Base-by-base conservation (phyloP, 352 stramenopile genomes). In the Phytophthora lateralis region DNA sequence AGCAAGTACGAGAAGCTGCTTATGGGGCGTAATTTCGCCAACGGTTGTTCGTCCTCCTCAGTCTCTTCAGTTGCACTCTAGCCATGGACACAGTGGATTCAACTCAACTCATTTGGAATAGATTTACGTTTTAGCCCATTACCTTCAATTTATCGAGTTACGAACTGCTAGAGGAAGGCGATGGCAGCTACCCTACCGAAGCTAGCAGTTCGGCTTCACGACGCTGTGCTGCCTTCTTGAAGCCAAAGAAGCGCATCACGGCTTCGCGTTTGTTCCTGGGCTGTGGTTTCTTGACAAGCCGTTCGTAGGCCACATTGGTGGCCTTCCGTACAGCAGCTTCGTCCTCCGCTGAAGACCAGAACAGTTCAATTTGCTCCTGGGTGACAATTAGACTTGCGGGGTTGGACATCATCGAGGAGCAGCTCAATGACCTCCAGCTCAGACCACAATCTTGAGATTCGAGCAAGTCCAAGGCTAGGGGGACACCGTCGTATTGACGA, bases 1-100 rank as follows among this genome's bases (percentile, higher is more conserved):
- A 56, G 24, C 17, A 71, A 73, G 32, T 86, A 86, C 32, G 71
- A 83, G 49, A 74, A 76, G 43, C 32, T 82, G 26, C 48, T 85
- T 1, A 58, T 48, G 44, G 32, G 60, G 29, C 69, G 69, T 10
- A 69, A 64, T 11, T 65, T 69, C n/a, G 42, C 43, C 8, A 69
- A 60, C 20, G 43, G 49, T 26, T 63, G 42, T 20, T 69, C 55
- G 20, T 73, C 55, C n/a, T 71, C 64, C 15, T 63, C 55, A 24
- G 60, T 55, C 38, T 68, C 50, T 15, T 77, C 67, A 39, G 58
- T 64, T 15, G 46, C 56, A 32, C 49, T 66, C 11, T 71, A 74
- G 56, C 12, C 15, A 27, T 6, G n/a, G n/a, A 42, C 35, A 42
- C 35, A 42, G 9, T 14, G 18, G 10, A 24, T 20, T 44, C 18